Evolutionary conservation across 129 eudicot genomes (phyloP), one percentile per base, ranked within the genome.

Genomic region (Oenanthe sinensis): DNA sequence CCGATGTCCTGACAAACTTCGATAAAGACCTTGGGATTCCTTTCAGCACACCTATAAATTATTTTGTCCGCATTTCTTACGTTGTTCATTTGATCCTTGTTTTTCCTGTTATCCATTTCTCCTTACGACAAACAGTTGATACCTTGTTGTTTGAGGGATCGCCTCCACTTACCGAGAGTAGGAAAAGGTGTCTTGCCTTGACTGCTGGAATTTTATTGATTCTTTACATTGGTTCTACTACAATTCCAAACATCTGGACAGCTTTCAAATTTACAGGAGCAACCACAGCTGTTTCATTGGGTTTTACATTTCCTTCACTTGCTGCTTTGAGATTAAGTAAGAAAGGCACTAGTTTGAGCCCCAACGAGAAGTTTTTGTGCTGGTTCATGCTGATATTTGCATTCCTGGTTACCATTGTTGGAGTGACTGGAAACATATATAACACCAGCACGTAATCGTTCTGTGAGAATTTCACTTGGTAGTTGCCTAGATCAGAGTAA

Each of bases 191-290:
- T 80, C 58, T 87, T 71, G 81, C 40, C 17, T 82, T 90, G 28
- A 95, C 97, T 2, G 75, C 62, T 16, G 89, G 84, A 49, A 89
- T 95, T 26, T 80, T 95, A 74, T 88, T 58, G 78, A 86, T 95
- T 40, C 82, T 89, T 12, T 95, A 91, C 78, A 2, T 90, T 40
- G 97, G 94, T 28, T 95, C 97, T 15, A 91, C 99, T 1, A 86
- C 90, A 90, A 85, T 95, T 73, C 98, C 97, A 6, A 93, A 83
- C 46, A 93, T 93, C 48, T 95, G 98, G 99, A 95, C 94, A 28
- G 99, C 99, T 45, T 95, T 95, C 78, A 95, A 95, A 79, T 90
- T 95, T 77, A 95, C 97, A 0, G 99, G 99, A 33, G 99, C 97
- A 22, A 95, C 99, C 43, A 92, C 99, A 26, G 96, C 99, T 2